Percentiles rank a stretch among this genome's conserved stretches.
These are phyloP conservation scores for Vigna reflexopilosa DNA, from an alignment of 306 rosid species.

Conservation along the genomic window DNA sequence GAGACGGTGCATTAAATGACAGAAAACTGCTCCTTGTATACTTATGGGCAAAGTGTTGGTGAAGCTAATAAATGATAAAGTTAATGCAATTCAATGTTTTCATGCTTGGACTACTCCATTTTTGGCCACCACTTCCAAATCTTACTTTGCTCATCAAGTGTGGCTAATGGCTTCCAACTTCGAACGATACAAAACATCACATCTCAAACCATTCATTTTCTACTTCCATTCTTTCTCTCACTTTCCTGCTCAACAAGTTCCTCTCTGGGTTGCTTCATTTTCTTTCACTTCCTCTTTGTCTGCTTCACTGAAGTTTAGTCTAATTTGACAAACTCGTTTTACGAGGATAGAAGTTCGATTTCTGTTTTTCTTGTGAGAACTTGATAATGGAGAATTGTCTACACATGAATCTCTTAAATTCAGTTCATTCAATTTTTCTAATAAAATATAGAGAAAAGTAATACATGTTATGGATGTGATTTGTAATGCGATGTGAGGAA, in stretches of 20 bases:
- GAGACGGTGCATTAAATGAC: constrained; percentile 61
- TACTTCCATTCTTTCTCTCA: constrained; percentile 13
- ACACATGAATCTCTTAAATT: no score
- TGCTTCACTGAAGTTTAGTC: no score
- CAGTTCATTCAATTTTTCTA: no score
- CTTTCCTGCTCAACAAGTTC: not conserved
- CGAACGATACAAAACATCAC: constrained; percentile 6
- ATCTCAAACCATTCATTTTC: constrained; percentile 3
- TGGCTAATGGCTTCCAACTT: constrained; percentile 3
- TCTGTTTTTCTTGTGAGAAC: no score
- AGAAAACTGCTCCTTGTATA: constrained; percentile 64
- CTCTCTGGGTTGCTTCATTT: not conserved
- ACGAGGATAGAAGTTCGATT: no score
- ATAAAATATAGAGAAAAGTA: no score
- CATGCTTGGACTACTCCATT: constrained; percentile 56
- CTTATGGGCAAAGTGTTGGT: constrained; percentile 57
- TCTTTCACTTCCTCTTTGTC: no score
- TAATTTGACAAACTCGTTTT: no score
- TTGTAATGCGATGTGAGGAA: no score
- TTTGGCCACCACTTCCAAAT: constrained; percentile 39
- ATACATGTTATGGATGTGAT: no score
- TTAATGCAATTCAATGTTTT: constrained; percentile 72
- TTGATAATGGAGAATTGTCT: no score
- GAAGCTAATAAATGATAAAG: constrained; percentile 74
- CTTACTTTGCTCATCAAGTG: not conserved